phyloP scores from a whole-genome alignment of 208 protist genomes.

The Trypanosoma boissoni region DNA sequence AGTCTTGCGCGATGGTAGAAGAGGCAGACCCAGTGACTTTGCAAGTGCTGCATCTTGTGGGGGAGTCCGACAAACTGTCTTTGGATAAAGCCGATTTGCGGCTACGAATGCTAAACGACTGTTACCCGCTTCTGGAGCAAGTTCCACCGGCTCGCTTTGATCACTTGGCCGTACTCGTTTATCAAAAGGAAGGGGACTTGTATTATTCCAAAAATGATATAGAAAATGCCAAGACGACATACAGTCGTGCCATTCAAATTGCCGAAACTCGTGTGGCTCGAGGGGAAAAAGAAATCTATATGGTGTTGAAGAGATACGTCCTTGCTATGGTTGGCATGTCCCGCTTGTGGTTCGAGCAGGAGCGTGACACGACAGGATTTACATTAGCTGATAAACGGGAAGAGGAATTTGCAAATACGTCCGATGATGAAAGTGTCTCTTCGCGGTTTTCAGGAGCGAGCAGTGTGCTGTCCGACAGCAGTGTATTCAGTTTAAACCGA shows the following conservation, averaged over 20 bases:
- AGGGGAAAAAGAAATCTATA: slow-evolving; percentile 74
- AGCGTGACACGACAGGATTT: slow-evolving; percentile 68
- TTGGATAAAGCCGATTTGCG: slow-evolving; percentile 35
- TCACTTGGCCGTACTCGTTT: slow-evolving; percentile 69
- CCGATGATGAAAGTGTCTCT: slow-evolving; percentile 18
- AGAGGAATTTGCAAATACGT: neutral
- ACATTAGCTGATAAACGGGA: slow-evolving; percentile 33
- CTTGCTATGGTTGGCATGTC: slow-evolving; percentile 77
- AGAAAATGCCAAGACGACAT: slow-evolving; percentile 61
- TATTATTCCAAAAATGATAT: slow-evolving; percentile 49
- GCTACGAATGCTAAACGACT: slow-evolving; percentile 50
- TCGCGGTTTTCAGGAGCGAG: slow-evolving; percentile 59
- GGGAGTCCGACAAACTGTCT: slow-evolving; percentile 52
- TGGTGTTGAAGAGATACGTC: slow-evolving; percentile 83
- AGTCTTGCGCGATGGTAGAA: slow-evolving; percentile 33
- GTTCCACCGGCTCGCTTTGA: slow-evolving; percentile 59
- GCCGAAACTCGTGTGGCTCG: slow-evolving; percentile 76
- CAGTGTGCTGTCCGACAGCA: slow-evolving; percentile 54
- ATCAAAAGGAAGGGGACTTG: slow-evolving; percentile 76
- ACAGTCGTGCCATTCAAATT: slow-evolving; percentile 70
- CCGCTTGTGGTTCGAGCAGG: slow-evolving; percentile 79
- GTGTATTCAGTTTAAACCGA: slow-evolving; percentile 76
- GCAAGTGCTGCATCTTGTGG: slow-evolving; percentile 54
- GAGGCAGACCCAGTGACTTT: slow-evolving; percentile 57
- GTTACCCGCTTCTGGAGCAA: slow-evolving; percentile 61